Percentiles rank a stretch among this genome's conserved stretches.
Conservation (phyloP, 805 yeast species). For the Saccharomycopsis synnaedendra region DNA sequence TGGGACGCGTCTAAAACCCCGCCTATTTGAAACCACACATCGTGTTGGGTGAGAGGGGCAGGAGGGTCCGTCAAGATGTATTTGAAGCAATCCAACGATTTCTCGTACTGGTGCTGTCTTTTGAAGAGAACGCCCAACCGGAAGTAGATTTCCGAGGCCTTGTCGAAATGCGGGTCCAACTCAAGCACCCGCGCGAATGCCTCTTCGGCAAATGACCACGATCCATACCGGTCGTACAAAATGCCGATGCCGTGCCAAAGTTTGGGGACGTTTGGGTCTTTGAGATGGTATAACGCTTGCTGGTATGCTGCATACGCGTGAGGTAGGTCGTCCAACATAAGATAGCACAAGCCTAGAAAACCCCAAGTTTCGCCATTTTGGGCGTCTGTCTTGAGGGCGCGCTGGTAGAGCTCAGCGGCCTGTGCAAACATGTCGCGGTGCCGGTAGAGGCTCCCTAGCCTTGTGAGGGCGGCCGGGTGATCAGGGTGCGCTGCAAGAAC, state of each 20-base stretch:
- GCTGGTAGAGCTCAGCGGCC: conserved; percentile 89
- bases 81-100: conserved; percentile 89
- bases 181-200: conserved; percentile 94
- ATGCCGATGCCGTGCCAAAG: conserved; percentile 99
- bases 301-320: conserved; percentile 95
- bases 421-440: conserved; percentile 83
- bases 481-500: conserved; percentile 84
- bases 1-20: conserved; percentile 89
- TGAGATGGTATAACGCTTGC: conserved; percentile 83
- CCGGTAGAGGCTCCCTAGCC: conserved; percentile 80
- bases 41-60: conserved; percentile 89
- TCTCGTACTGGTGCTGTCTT: conserved; percentile 79
- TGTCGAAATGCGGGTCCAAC: conserved; percentile 91
- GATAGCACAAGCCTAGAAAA: conserved; percentile 86
- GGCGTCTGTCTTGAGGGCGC: conserved; percentile 69
- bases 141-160: conserved; percentile 93
- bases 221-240: conserved; percentile 90
- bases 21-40: conserved; percentile 98
- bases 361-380: conserved; percentile 98
- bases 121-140: conserved; percentile 93
- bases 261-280: conserved; percentile 91
- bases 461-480: conserved; percentile 74
- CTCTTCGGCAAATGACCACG: conserved; percentile 95
- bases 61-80: conserved; percentile 89
- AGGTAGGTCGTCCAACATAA: conserved; percentile 93